A percentile compares a stretch with the other conserved stretches of the same genome.
These are phyloP conservation scores for Metarhizium rileyi DNA, from an alignment of 2,329 filamentous ascomycete species.

Conservation along the genomic window DNA sequence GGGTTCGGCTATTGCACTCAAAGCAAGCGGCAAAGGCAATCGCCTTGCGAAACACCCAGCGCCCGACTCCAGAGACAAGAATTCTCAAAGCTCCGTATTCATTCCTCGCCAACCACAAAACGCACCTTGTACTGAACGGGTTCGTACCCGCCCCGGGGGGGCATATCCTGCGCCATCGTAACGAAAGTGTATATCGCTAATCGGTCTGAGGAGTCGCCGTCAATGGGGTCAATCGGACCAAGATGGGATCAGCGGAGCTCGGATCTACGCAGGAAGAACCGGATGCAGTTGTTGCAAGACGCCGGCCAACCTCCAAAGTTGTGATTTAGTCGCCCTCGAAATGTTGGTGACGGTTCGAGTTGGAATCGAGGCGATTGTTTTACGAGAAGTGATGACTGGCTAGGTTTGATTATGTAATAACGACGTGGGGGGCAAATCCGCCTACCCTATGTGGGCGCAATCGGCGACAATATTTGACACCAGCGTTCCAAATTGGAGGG, in stretches of 20 bases:
- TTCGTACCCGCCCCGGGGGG: constrained; percentile 86
- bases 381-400: neutral
- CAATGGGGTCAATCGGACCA: neutral
- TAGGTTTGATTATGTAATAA: constrained; percentile 2
- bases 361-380: constrained; percentile 3
- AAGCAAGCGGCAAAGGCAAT: too few species aligned
- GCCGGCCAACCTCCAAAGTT: constrained; percentile 2
- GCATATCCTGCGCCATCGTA: constrained; percentile 95
- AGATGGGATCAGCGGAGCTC: neutral
- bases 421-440: neutral
- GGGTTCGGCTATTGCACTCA: neutral
- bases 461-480: too few species aligned
- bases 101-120: constrained; percentile 10
- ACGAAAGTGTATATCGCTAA: constrained; percentile 12
- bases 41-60: too few species aligned
- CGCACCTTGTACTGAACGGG: constrained; percentile 93
- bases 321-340: neutral
- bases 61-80: neutral
- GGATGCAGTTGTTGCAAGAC: neutral
- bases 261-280: neutral
- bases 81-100: neutral
- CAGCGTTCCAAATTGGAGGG: too few species aligned
- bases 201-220: neutral
- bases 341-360: neutral
- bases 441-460: neutral